Evolutionary conservation across 768 basidiomycete species (phyloP).

Genomic region (Boletellus ananas): DNA sequence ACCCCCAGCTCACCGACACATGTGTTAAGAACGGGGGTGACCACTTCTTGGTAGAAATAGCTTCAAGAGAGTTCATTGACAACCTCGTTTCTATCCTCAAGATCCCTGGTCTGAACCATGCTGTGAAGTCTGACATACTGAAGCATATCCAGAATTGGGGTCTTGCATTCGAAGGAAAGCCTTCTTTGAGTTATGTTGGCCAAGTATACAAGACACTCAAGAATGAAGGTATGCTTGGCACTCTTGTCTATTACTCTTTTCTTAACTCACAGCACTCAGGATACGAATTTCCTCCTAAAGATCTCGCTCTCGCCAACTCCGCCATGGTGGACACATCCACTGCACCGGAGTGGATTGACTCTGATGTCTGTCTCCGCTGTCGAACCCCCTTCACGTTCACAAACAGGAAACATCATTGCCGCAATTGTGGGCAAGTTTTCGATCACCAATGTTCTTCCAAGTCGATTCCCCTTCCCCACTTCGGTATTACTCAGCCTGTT

Average conservation of each 20-base stretch:
- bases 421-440: conserved; percentile 96
- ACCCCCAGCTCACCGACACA: conserved; percentile 74
- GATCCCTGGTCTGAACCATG: conserved; percentile 67
- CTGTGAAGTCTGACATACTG: conserved; percentile 79
- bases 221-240: conserved; percentile 57
- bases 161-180: conserved; percentile 80
- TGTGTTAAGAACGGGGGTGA: conserved; percentile 98
- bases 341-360: conserved; percentile 97
- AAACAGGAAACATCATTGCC: conserved; percentile 96
- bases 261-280: conserved; percentile 39
- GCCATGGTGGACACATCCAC: conserved; percentile 90
- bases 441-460: conserved; percentile 92
- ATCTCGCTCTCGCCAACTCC: conserved; percentile 61
- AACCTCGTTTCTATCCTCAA: conserved; percentile 88
- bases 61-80: conserved; percentile 90
- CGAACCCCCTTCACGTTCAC: conserved; percentile 89
- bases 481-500: conserved; percentile 89
- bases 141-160: conserved; percentile 92
- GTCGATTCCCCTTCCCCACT: conserved; percentile 80
- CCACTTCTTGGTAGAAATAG: conserved; percentile 77
- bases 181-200: conserved; percentile 65
- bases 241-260: neutral
- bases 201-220: conserved; percentile 77
- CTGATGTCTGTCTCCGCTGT: conserved; percentile 91
- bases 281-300: conserved; percentile 82